Percentiles rank a stretch among this genome's conserved stretches.
Conservation (phyloP, 2,329 filamentous ascomycete species). For the Cytospora schulzeri region DNA sequence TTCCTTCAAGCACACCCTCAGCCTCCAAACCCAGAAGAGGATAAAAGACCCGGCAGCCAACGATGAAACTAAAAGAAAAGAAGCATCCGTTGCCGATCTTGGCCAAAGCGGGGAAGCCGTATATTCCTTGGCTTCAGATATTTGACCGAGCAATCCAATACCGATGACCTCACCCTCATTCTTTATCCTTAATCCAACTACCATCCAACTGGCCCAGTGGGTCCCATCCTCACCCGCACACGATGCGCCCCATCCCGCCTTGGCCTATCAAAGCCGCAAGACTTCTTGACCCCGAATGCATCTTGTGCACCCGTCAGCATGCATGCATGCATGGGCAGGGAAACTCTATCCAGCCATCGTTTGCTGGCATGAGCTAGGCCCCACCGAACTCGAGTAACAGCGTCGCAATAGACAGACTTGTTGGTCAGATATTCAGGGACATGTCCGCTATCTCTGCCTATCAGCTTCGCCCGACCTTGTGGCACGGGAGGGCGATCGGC, state of each 20-base stretch:
- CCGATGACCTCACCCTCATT: slow-evolving; percentile 14
- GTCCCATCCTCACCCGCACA: slow-evolving; percentile 3
- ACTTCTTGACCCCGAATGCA: neutral
- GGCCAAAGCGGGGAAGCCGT: slow-evolving; percentile 26
- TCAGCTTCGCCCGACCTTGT: slow-evolving; percentile 3
- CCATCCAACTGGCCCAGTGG: slow-evolving; percentile 2
- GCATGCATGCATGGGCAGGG: slow-evolving; percentile 16
- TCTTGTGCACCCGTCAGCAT: slow-evolving; percentile 14
- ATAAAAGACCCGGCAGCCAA: slow-evolving; percentile 3
- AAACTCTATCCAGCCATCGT: neutral
- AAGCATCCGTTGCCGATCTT: slow-evolving; percentile 11
- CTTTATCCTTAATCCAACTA: neutral
- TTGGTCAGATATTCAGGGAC: slow-evolving; percentile 23
- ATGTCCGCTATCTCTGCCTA: slow-evolving; percentile 9
- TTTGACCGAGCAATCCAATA: slow-evolving; percentile 13
- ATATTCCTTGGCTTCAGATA: slow-evolving; percentile 18
- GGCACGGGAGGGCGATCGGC: slow-evolving; percentile 3
- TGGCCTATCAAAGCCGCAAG: slow-evolving; percentile 25
- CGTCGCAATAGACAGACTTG: slow-evolving; percentile 7
- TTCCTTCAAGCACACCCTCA: no score
- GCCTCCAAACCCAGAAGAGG: neutral
- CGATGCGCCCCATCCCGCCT: slow-evolving; percentile 10
- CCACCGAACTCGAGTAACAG: slow-evolving; percentile 15
- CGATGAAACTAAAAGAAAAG: slow-evolving; percentile 2
- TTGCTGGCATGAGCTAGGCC: slow-evolving; percentile 7